Conservation (phyloP, 441 rosid genomes). For the Bocquillonia castaneifolia region DNA sequence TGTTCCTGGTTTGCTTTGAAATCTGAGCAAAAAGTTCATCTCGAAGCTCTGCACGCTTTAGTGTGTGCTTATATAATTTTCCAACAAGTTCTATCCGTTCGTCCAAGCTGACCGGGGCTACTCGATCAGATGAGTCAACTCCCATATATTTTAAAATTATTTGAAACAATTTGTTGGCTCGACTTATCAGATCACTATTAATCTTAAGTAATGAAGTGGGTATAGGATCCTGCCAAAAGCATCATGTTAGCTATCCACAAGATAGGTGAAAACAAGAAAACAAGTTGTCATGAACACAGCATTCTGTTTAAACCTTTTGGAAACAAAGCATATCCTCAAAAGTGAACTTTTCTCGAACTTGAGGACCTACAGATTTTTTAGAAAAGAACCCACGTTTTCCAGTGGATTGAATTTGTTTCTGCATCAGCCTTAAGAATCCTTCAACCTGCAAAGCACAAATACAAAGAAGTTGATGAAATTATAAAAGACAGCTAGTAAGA, state of each 20-base stretch:
- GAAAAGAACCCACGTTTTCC: conserved; percentile 87
- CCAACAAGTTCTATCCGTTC: conserved; percentile 85
- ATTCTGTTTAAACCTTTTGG: conserved; percentile 61
- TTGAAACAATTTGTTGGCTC: conserved; percentile 83
- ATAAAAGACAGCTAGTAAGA: not conserved
- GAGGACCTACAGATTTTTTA: conserved; percentile 66
- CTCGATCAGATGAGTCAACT: conserved; percentile 83
- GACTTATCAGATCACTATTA: conserved; percentile 67
- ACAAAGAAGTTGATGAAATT: conserved; percentile 7
- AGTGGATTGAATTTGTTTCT: conserved; percentile 85
- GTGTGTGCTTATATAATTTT: conserved; percentile 74
- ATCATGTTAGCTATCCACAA: conserved; percentile 19
- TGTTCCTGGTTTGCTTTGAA: conserved; percentile 93
- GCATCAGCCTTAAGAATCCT: conserved; percentile 86
- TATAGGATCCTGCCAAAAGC: conserved; percentile 68
- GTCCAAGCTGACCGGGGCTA: conserved; percentile 59
- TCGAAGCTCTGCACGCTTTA: conserved; percentile 89
- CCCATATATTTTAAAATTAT: conserved; percentile 87
- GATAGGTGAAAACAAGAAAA: not conserved
- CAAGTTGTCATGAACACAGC: not conserved
- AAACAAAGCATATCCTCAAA: conserved; percentile 96
- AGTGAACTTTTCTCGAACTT: conserved; percentile 76
- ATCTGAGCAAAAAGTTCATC: conserved; percentile 97
- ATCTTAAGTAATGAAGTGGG: conserved; percentile 94
- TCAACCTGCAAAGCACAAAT: conserved; percentile 56